These are phyloP conservation scores for Pythium aquatile DNA, from an alignment of 352 stramenopile species.

Conservation along the genomic window DNA sequence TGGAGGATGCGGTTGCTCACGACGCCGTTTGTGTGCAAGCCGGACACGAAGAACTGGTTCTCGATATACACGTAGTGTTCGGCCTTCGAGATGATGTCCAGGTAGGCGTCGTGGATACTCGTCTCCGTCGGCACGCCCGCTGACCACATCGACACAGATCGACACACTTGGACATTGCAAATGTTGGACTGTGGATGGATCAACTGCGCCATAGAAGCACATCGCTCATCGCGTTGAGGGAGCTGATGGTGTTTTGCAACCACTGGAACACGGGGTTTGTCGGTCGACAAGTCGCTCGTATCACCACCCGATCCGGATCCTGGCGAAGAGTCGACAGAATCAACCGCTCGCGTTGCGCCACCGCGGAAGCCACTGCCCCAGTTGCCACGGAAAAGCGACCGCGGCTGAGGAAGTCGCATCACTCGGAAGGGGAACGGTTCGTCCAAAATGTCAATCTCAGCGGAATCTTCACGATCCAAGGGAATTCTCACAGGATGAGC, in stretches of 20 bases:
- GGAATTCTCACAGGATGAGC: slow-evolving; percentile 38
- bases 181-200: slow-evolving; percentile 72
- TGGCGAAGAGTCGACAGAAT: slow-evolving; percentile 12
- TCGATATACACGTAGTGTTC: slow-evolving; percentile 92
- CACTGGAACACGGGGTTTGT: slow-evolving; percentile 4
- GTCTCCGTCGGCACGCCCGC: slow-evolving; percentile 75
- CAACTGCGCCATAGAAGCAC: slow-evolving; percentile 61
- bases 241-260: slow-evolving; percentile 3
- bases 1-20: slow-evolving; percentile 83
- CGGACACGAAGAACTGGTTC: slow-evolving; percentile 93
- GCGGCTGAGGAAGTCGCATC: slow-evolving; percentile 40
- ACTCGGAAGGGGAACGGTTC: slow-evolving; percentile 51
- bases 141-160: slow-evolving; percentile 87
- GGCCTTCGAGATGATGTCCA: slow-evolving; percentile 76
- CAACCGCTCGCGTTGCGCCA: background rate
- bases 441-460: slow-evolving; percentile 41
- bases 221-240: slow-evolving; percentile 44
- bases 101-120: slow-evolving; percentile 83
- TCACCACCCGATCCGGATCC: slow-evolving; percentile 15
- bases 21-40: slow-evolving; percentile 71
- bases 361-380: slow-evolving; percentile 14
- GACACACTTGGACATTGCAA: slow-evolving; percentile 81
- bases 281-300: slow-evolving; percentile 26
- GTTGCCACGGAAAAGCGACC: slow-evolving; percentile 9
- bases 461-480: slow-evolving; percentile 39